Evolutionary conservation across 1,139 yeast species (phyloP), one percentile per base, ranked within the genome.

Genomic region (Zygosaccharomyces sapae): DNA sequence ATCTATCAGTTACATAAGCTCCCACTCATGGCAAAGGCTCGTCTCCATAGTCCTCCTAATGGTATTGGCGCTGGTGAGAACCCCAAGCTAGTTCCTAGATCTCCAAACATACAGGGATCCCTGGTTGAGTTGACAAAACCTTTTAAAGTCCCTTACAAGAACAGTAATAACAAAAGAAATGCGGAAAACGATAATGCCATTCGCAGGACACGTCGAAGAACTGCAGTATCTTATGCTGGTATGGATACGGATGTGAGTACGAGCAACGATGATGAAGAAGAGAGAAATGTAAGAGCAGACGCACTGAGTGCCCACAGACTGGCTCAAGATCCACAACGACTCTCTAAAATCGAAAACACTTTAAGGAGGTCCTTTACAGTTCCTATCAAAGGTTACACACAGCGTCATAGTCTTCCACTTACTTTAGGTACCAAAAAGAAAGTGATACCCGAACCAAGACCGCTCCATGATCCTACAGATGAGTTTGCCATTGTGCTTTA

Each of bases 401-500:
- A 70, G 49, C 68, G 66, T 25, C 63, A 58, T 35, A 59, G 61
- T 36, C 56, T 71, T 27, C 84, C 90, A 0, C 87, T 95, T 1
- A 90, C 94, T 0, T 81, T 90, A 50, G 97, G 97, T 0, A 88
- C 89, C 45, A 77, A 84, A 52, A 77, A 83, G 35, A 80, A 81
- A 55, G 76, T 83, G 0, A 74, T 79, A 2, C 66, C 86, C 41
- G 87, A 89, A 12, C 96, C 98, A 2, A 71, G 92, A 49, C 95
- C 98, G 0, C 73, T 92, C 13, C 95, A 90, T 63, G 98, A 92
- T 67, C 98, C 99, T 0, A 76, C 83, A 45, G 88, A 85, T 52
- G 97, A 92, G 65, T 83, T 88, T 62, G 97, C 98, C 0, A 88
- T 94, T 46, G 97, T 92, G 1, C 72, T 92, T 41, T 92, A 88